Conservation (phyloP, 441 rosid species). For the Codiaeum variegatum region DNA sequence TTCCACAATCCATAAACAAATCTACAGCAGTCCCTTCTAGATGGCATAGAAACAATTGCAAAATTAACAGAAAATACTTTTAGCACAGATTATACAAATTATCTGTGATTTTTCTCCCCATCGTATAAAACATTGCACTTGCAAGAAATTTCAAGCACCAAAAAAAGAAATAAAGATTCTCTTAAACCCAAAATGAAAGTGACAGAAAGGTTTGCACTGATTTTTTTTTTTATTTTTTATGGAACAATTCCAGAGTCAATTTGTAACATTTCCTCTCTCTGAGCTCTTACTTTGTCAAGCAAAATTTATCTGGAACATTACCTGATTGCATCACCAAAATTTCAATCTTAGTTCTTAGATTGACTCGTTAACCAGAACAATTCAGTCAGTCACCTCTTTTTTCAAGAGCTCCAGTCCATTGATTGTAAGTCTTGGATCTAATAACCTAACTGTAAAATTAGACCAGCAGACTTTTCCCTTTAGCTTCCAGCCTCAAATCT, state of each 20-base stretch:
- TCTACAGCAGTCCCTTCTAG: not conserved
- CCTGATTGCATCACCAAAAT: conserved; percentile 26
- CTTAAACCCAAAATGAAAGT: too few species aligned
- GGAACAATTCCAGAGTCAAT: conserved; percentile 26
- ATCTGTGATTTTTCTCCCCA: too few species aligned
- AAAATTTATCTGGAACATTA: conserved; percentile 24
- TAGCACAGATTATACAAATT: too few species aligned
- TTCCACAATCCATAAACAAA: not conserved
- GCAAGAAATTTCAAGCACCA: too few species aligned
- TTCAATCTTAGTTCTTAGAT: not conserved
- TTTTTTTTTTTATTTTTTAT: too few species aligned
- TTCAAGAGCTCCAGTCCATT: not conserved
- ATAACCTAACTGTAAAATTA: conserved; percentile 21
- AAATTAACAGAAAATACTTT: not conserved
- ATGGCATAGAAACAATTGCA: not conserved
- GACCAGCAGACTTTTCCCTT: conserved; percentile 14
- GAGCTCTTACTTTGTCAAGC: not conserved
- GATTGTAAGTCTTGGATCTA: conserved; percentile 1
- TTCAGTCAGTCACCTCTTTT: conserved; percentile 8
- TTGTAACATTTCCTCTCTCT: conserved; percentile 25
- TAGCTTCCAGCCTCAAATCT: conserved; percentile 17
- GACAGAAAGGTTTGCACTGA: too few species aligned
- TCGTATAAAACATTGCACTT: too few species aligned
- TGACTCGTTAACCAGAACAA: conserved; percentile 21
- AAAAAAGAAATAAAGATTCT: too few species aligned